Base-by-base conservation (phyloP, 345 rosid genomes). In the Rhizophora mangle region DNA sequence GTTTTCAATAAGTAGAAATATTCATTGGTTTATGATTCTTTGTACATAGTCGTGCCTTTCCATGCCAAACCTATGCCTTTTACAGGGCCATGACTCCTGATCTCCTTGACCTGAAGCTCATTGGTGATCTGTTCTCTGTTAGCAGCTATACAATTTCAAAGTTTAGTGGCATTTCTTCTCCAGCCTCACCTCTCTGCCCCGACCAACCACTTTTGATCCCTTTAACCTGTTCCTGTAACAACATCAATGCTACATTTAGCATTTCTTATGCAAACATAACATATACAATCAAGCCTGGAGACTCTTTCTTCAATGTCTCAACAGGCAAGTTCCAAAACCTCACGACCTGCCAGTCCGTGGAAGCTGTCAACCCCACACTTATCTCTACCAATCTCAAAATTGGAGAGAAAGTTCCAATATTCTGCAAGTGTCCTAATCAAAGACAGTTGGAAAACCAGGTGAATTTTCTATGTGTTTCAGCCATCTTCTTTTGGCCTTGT, bases 341-440 rank as follows among this genome's bases (percentile, higher is more conserved):
- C 37, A 85, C 91, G 32, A 85, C 91, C 32, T 89, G 72, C 74
- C 86, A 84, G 67, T 82, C 91, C 9, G 89, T 85, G 66, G 70
- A 79, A 71, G 65, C 74, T 64, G 86, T 82, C 57, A 89, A 89
- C 71, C 94, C 89, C 0, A 68, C 70, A n/a, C 68, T 84, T n/a
- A 59, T 81, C 52, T 80, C 89, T 6, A 82, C 86, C 20, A 8
- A 60, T 6, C 83, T 89, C 29, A 8, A 27, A 1, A 1, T 78
- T 21, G 88, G 88, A 8, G 80, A 24, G 27, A 51, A 62, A 20
- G 78, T 76, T 62, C 95, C 95, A 2, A 56, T 85, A 65, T 87
- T 89, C 68, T 89, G 88, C 78, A 84, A 75, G 82, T 89, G 95
- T 53, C 89, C 88, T 19, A 74, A 84, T 74, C 63, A 16, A 64